Conservation (phyloP, 495 filamentous ascomycete genomes). For the Xylaria bambusicola region DNA sequence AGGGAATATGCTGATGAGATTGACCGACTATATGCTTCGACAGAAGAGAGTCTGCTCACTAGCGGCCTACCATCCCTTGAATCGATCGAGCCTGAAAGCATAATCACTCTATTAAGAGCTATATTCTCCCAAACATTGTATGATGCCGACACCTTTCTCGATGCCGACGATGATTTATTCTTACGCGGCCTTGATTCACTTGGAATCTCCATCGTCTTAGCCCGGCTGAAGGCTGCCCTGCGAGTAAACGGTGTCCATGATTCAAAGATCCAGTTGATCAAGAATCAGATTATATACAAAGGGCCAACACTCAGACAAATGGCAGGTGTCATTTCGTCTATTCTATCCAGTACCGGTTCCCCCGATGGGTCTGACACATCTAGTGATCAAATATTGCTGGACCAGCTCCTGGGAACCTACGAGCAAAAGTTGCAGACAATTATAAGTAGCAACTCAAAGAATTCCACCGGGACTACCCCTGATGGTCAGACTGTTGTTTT, state of each 20-base stretch:
- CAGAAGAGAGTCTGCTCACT: background rate
- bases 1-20: background rate
- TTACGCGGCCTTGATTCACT: background rate
- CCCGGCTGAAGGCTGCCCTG: background rate
- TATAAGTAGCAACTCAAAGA: background rate
- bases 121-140: background rate
- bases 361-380: background rate
- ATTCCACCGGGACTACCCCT: background rate
- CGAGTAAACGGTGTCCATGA: background rate
- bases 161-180: background rate
- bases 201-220: background rate
- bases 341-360: background rate
- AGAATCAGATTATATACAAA: slow-evolving; percentile 1
- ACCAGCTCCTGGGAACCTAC: background rate
- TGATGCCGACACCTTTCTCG: background rate
- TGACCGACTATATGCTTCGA: background rate
- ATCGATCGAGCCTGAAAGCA: background rate
- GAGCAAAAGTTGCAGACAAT: background rate
- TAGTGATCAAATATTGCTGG: background rate
- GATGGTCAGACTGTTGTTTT: background rate
- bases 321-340: background rate
- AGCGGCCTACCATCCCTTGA: background rate
- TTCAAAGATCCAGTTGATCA: background rate
- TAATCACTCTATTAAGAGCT: background rate
- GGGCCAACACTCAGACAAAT: background rate